These are phyloP conservation scores for Cutaneotrichosporon daszewskae DNA, from an alignment of 1,284 basidiomycete species.

Conservation along the genomic window DNA sequence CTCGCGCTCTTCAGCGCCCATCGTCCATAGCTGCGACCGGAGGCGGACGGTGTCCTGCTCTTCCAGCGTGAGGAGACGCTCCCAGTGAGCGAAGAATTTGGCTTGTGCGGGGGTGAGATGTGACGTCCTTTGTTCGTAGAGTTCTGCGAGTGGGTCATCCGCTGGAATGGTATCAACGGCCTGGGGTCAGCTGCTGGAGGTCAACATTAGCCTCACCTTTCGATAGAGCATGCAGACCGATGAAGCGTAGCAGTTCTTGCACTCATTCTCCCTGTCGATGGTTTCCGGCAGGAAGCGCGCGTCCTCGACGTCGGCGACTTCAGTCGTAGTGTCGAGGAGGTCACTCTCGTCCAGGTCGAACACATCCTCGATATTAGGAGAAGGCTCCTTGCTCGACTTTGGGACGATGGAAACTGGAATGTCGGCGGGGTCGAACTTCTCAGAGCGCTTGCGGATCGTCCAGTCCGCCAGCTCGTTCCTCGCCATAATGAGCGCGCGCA, in stretches of 20 bases:
- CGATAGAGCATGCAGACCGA: constrained; percentile 94
- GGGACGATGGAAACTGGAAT: too few relatives aligned
- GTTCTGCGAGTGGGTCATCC: constrained; percentile 64
- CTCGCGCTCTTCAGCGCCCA: constrained; percentile 74
- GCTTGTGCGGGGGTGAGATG: constrained; percentile 67
- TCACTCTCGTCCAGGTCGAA: constrained; percentile 2
- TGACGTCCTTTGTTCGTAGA: constrained; percentile 71
- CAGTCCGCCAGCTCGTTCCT: constrained; percentile 82
- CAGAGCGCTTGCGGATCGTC: constrained; percentile 46
- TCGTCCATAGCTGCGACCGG: constrained; percentile 89
- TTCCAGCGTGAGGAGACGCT: constrained; percentile 76
- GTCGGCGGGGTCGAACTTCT: not conserved
- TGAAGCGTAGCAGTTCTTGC: constrained; percentile 72
- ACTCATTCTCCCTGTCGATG: constrained; percentile 73
- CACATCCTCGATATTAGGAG: too few relatives aligned
- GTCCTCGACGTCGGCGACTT: constrained; percentile 22
- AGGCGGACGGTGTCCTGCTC: constrained; percentile 79
- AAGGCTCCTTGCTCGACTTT: too few relatives aligned
- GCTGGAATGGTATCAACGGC: constrained; percentile 63
- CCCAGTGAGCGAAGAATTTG: constrained; percentile 87
- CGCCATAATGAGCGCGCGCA: constrained; percentile 71
- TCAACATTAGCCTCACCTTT: constrained; percentile 54
- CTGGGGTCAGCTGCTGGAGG: constrained; percentile 43
- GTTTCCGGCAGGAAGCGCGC: constrained; percentile 77
- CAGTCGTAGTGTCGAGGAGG: too few relatives aligned